A percentile compares a stretch with the other conserved stretches of the same genome.
phyloP scores from a whole-genome alignment of 2,329 filamentous ascomycete species.

The Zarea fungicola region DNA sequence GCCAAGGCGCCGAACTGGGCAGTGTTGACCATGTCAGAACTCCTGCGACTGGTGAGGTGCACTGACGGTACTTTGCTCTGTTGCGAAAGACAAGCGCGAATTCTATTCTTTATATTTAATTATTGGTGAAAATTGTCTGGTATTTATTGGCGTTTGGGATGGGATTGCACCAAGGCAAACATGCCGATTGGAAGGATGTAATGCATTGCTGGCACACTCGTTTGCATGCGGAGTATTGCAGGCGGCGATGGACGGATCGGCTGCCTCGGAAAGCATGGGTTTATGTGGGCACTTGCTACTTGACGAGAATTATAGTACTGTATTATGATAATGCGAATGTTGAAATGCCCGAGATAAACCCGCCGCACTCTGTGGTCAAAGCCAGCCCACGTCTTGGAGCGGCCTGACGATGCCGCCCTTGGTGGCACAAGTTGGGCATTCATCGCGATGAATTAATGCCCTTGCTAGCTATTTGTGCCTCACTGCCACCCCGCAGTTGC shows the following conservation, averaged over 20 bases:
- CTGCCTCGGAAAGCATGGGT: not conserved
- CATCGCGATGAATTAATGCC: too few species aligned
- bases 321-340: not conserved
- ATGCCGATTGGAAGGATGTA: not conserved
- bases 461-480: too few species aligned
- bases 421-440: too few species aligned
- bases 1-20: constrained; percentile 66
- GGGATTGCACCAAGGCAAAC: not conserved
- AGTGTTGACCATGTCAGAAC: constrained; percentile 45
- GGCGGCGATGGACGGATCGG: not conserved
- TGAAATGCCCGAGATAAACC: too few species aligned
- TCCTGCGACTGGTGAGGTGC: constrained; percentile 14
- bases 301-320: not conserved
- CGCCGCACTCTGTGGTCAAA: too few species aligned
- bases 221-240: constrained; percentile 5
- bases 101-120: not conserved
- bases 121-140: not conserved
- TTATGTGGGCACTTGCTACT: not conserved
- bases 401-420: too few species aligned
- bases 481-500: too few species aligned
- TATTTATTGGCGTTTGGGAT: constrained; percentile 8
- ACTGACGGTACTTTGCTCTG: not conserved
- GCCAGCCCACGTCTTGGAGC: too few species aligned
- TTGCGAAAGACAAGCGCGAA: not conserved
- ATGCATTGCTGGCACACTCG: not conserved